A percentile compares a stretch with the other conserved stretches of the same genome.
phyloP scores from a whole-genome alignment of 2,329 filamentous ascomycete species.

The Epichloe festucae region DNA sequence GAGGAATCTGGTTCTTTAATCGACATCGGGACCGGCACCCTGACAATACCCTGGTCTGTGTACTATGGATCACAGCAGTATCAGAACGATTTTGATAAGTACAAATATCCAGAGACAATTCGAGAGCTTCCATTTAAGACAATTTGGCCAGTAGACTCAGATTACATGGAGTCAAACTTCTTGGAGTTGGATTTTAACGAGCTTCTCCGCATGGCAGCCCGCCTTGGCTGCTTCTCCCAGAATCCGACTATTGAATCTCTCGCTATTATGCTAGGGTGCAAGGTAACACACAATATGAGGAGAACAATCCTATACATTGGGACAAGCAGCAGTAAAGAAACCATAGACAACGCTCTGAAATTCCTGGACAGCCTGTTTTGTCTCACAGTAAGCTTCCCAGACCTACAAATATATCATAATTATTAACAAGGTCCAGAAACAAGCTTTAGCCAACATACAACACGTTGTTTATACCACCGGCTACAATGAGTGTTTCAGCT shows the following conservation, averaged over 20 bases:
- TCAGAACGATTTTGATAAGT: neutral
- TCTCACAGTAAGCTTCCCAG: constrained; percentile 3
- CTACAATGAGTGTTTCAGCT: constrained; percentile 8
- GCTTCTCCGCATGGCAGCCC: neutral
- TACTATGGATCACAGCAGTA: neutral
- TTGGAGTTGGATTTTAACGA: neutral
- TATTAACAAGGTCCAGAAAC: constrained; percentile 5
- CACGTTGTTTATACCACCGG: constrained; percentile 15
- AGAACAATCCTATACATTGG: constrained; percentile 18
- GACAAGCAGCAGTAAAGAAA: constrained; percentile 3
- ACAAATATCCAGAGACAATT: neutral
- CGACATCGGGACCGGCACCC: neutral
- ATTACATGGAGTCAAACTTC: neutral
- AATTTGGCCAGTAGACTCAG: neutral
- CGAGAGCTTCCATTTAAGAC: neutral
- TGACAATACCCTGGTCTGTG: neutral
- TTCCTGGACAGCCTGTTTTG: constrained; percentile 11
- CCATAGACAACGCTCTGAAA: constrained; percentile 6
- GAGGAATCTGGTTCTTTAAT: neutral
- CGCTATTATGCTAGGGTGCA: neutral
- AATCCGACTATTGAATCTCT: neutral
- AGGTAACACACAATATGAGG: constrained; percentile 15
- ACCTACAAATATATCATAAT: neutral
- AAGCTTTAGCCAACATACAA: constrained; percentile 1
- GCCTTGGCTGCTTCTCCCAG: neutral